These are phyloP conservation scores for Cladochytrium replicatum DNA, from an alignment of 192 early-diverging fungal species.

Conservation along the genomic window DNA sequence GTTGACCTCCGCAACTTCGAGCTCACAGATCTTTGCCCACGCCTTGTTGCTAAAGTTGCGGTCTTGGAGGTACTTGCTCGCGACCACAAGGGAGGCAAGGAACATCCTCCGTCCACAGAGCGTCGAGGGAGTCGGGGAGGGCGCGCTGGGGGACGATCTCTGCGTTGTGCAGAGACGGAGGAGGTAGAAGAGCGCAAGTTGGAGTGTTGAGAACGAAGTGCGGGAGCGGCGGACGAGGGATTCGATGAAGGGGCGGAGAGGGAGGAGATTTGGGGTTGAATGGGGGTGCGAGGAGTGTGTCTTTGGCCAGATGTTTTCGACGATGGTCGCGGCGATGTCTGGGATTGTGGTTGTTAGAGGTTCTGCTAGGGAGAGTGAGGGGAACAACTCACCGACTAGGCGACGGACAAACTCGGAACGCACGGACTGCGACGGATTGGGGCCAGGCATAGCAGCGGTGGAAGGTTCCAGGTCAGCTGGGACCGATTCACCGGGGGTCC, in stretches of 20 bases:
- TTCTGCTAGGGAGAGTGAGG: no score
- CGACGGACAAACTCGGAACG: no score
- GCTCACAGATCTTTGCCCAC: slow-evolving; percentile 72
- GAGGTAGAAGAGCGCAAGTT: slow-evolving; percentile 66
- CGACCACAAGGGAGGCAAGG: slow-evolving; percentile 53
- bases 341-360: no score
- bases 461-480: no score
- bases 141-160: background rate
- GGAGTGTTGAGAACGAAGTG: slow-evolving; percentile 68
- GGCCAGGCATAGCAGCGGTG: no score
- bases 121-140: slow-evolving; percentile 30
- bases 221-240: slow-evolving; percentile 65
- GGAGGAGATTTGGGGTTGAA: slow-evolving; percentile 26
- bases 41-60: slow-evolving; percentile 58
- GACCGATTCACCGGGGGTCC: no score
- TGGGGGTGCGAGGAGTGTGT: slow-evolving; percentile 4
- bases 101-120: slow-evolving; percentile 56
- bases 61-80: slow-evolving; percentile 61
- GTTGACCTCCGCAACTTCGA: slow-evolving; percentile 67
- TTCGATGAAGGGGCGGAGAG: slow-evolving; percentile 58
- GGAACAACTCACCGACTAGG: no score
- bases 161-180: slow-evolving; percentile 37
- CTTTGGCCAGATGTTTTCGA: slow-evolving; percentile 45
- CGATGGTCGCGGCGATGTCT: slow-evolving; percentile 55
- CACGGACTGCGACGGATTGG: no score